A percentile compares a stretch with the other conserved stretches of the same genome.
phyloP scores from a whole-genome alignment of 495 filamentous ascomycete species.

The Aspergillus steynii region DNA sequence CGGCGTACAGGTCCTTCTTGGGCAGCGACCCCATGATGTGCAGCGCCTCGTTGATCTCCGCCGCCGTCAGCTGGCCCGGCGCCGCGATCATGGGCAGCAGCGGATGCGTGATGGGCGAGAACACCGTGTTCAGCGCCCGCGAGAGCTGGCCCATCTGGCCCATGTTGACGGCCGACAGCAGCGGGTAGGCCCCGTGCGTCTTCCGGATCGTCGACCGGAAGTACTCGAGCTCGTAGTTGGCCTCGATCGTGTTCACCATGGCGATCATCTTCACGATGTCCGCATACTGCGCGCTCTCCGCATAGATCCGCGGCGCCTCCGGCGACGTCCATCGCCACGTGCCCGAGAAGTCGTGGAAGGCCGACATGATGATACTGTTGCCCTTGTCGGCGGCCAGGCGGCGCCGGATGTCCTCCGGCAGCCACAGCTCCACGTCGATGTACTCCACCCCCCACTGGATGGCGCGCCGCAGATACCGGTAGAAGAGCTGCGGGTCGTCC shows the following conservation, averaged over 20 bases:
- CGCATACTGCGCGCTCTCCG: constrained; percentile 68
- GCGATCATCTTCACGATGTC: constrained; percentile 90
- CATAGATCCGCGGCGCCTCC: constrained; percentile 66
- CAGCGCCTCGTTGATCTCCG: constrained; percentile 77
- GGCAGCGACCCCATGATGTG: constrained; percentile 78
- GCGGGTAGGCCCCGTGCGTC: constrained; percentile 61
- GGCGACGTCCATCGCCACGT: constrained; percentile 77
- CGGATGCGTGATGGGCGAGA: constrained; percentile 84
- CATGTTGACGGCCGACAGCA: constrained; percentile 84
- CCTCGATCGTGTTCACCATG: constrained; percentile 72
- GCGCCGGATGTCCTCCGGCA: constrained; percentile 71
- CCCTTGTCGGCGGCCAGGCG: constrained; percentile 68
- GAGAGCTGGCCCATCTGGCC: constrained; percentile 80
- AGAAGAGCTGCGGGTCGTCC: constrained; percentile 72
- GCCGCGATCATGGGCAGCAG: constrained; percentile 81
- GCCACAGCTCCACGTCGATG: constrained; percentile 83
- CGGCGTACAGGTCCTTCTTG: constrained; percentile 75
- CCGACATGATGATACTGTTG: constrained; percentile 78
- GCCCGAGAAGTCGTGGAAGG: constrained; percentile 84
- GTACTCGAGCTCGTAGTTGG: constrained; percentile 85
- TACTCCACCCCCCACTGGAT: constrained; percentile 88
- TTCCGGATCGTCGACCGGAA: constrained; percentile 75
- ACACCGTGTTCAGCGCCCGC: constrained; percentile 75
- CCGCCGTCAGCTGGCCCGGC: constrained; percentile 78
- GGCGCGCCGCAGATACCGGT: constrained; percentile 72